Conservation (phyloP, 805 yeast genomes). For the Martiniozyma abietophila region DNA sequence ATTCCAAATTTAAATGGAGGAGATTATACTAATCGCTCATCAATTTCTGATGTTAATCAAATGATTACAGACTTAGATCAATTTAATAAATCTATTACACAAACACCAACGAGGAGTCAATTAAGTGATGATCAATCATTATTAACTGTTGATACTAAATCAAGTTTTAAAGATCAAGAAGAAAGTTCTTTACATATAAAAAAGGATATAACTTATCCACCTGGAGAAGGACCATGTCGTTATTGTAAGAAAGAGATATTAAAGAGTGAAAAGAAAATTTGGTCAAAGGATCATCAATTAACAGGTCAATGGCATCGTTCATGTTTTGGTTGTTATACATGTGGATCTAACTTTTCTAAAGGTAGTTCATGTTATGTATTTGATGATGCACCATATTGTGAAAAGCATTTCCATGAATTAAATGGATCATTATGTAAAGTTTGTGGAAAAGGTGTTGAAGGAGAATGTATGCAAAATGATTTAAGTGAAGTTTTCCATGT, state of each 20-base stretch:
- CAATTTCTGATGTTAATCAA: too few species aligned
- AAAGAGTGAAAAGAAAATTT: conserved; percentile 51
- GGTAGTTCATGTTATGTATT: conserved; percentile 65
- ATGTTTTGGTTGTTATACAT: conserved; percentile 70
- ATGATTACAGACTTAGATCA: too few species aligned
- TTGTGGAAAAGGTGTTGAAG: conserved; percentile 77
- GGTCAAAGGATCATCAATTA: conserved; percentile 75
- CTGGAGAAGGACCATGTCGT: conserved; percentile 80
- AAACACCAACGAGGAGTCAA: too few species aligned
- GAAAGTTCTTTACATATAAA: neutral
- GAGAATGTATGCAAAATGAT: conserved; percentile 79
- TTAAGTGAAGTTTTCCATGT: conserved; percentile 64
- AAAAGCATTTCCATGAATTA: conserved; percentile 60
- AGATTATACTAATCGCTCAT: too few species aligned
- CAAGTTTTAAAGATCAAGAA: neutral
- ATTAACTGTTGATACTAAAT: too few species aligned
- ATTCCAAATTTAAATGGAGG: too few species aligned
- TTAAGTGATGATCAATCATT: too few species aligned
- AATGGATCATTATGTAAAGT: conserved; percentile 67
- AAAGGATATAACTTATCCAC: conserved; percentile 23
- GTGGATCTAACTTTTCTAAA: conserved; percentile 49
- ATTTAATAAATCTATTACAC: too few species aligned
- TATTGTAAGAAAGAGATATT: conserved; percentile 49
- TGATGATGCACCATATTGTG: conserved; percentile 76
- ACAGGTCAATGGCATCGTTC: conserved; percentile 91